Base-by-base conservation (phyloP, 129 eudicot species). In the Saussurea involucrata region DNA sequence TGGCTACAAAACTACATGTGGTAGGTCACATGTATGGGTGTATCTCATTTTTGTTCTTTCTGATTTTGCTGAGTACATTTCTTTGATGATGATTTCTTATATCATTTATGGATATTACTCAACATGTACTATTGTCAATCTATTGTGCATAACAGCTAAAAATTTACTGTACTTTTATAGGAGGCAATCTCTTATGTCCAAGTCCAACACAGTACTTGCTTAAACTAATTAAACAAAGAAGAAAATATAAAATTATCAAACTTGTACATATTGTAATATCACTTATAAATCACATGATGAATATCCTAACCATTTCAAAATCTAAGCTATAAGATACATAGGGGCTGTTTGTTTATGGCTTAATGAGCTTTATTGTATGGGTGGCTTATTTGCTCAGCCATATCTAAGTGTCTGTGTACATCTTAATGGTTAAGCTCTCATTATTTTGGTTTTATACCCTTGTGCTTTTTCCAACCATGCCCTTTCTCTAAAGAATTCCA, bases 1-100 rank as follows among this genome's bases (percentile, higher is more conserved):
- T 95, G 95, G 99, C 97, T 69, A 92, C 99, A n/a, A 95, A 95
- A 76, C 88, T 95, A 78, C 90, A 92, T 76, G 99, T 95, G 89
- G 99, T 95, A 74, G 8, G 84, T 80, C 46, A 12, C 24, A 8
- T 46, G 21, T 21, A 66, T 28, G 73, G 6, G 91, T 80, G 24
- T 25, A 17, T 34, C 3, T 67, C 32, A 18, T 7, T 20, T 25
- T 55, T n/a, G 42, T 25, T 36, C n/a, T 40, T 5, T 72, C 4
- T 49, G 76, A 28, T 46, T 58, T 29, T 61, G 11, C 4, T 22
- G n/a, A 42, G 42, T 27, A 20, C 31, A 40, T 36, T 69, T 34
- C 46, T 11, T 34, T 34, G 24, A 20, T 24, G 22, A 71, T 69
- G 34, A 7, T 24, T 60, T 42, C 24, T 53, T 36, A 8, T 13